Percentiles rank a stretch among this genome's conserved stretches.
These are phyloP conservation scores for Stagonosporopsis vannaccii DNA, from an alignment of 2,329 filamentous ascomycete genomes.

Conservation along the genomic window DNA sequence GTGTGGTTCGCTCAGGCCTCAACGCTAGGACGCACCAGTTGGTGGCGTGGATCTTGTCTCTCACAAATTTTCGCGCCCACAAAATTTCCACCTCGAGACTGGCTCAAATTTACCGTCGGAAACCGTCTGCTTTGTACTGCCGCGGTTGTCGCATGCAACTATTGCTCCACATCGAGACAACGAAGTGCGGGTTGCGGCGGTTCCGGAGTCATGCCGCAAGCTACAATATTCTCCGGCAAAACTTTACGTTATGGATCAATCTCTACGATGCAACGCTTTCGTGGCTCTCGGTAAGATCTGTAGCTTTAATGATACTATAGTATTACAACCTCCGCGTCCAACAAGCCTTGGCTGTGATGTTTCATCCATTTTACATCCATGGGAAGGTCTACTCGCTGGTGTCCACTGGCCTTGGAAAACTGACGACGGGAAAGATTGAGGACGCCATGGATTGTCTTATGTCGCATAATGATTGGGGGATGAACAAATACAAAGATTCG, in stretches of 20 bases:
- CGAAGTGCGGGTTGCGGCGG: neutral
- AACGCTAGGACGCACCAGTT: neutral
- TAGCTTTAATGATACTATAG: no score
- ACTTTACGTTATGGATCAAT: conserved; percentile 4
- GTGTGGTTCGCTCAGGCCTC: conserved; percentile 17
- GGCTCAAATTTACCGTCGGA: neutral
- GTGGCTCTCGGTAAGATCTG: neutral
- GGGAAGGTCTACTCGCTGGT: no score
- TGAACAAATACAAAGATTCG: no score
- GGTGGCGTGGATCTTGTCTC: neutral
- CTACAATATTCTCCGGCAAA: neutral
- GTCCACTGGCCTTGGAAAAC: no score
- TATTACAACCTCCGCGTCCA: no score
- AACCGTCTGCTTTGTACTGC: conserved; percentile 1
- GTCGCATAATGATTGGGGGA: no score
- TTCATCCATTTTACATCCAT: no score
- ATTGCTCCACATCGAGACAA: neutral
- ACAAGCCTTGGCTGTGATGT: no score
- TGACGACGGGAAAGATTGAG: no score
- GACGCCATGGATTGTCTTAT: no score
- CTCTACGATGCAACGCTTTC: conserved; percentile 4
- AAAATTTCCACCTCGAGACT: neutral
- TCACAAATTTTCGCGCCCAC: conserved; percentile 11
- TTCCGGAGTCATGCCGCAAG: neutral
- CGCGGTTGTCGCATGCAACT: neutral